These are phyloP conservation scores for Penicillium sp. DNA, from an alignment of 2,329 filamentous ascomycete genomes.

Conservation along the genomic window DNA sequence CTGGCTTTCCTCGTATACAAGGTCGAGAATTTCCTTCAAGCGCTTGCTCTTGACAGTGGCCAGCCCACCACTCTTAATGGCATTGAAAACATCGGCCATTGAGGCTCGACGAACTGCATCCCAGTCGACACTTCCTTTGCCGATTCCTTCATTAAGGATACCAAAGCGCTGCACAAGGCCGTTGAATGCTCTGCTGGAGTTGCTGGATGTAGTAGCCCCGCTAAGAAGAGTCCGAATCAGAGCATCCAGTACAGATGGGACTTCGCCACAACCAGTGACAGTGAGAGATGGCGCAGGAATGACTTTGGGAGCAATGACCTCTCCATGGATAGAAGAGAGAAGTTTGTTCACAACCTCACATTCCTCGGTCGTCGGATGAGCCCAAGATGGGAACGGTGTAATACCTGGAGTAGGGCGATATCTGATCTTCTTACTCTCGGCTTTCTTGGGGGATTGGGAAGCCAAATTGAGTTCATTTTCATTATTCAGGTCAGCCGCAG, in stretches of 20 bases:
- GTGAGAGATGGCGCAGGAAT: conserved; percentile 70
- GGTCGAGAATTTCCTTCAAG: conserved; percentile 72
- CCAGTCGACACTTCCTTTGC: conserved; percentile 74
- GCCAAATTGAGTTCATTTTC: neutral
- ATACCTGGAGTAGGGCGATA: conserved; percentile 58
- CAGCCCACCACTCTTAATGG: conserved; percentile 71
- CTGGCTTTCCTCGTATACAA: conserved; percentile 69
- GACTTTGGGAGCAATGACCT: conserved; percentile 62
- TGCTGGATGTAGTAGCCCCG: conserved; percentile 59
- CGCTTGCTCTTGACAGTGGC: conserved; percentile 68
- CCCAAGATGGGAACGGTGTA: conserved; percentile 66
- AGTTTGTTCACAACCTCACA: conserved; percentile 69
- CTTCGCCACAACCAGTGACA: conserved; percentile 69
- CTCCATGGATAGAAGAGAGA: conserved; percentile 65
- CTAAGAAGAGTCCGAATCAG: conserved; percentile 63
- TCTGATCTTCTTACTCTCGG: conserved; percentile 7
- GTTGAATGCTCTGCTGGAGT: conserved; percentile 66
- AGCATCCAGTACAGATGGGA: conserved; percentile 65
- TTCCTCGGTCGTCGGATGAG: conserved; percentile 64
- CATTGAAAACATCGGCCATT: conserved; percentile 62
- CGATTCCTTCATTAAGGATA: conserved; percentile 60
- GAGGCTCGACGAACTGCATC: conserved; percentile 64
- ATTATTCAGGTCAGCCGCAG: neutral
- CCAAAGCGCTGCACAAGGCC: conserved; percentile 67
- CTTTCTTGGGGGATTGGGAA: neutral